Percentiles rank a stretch among this genome's conserved stretches.
Evolutionary conservation across 768 basidiomycete genomes (phyloP).

Genomic region (Rhodotorula sphaerocarpa): DNA sequence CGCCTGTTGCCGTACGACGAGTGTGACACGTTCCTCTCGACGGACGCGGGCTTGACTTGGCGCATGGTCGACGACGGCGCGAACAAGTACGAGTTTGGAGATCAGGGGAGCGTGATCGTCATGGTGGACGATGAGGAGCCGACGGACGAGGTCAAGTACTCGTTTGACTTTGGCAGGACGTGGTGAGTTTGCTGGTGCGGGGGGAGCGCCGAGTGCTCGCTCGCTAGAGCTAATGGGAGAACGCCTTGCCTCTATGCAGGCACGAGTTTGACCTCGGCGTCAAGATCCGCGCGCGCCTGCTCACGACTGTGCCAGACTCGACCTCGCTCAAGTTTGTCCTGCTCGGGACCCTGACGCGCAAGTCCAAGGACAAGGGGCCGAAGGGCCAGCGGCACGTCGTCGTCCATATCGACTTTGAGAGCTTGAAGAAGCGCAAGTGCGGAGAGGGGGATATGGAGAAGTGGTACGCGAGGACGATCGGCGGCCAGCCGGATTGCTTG

Average conservation of each 20-base stretch:
- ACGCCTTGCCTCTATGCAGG: constrained; percentile 51
- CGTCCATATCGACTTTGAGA: constrained; percentile 74
- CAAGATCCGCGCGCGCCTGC: constrained; percentile 59
- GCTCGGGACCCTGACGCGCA: constrained; percentile 63
- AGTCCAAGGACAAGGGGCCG: constrained; percentile 48
- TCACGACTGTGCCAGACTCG: constrained; percentile 88
- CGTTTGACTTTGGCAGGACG: constrained; percentile 66
- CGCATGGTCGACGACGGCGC: constrained; percentile 63
- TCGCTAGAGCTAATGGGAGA: neutral
- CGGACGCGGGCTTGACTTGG: constrained; percentile 83
- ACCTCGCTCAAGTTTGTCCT: constrained; percentile 94
- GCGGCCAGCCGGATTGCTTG: constrained; percentile 58
- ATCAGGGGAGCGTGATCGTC: constrained; percentile 69
- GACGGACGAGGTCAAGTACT: constrained; percentile 64
- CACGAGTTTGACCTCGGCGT: constrained; percentile 60
- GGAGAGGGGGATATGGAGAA: constrained; percentile 63
- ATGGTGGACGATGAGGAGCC: constrained; percentile 75
- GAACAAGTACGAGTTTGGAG: constrained; percentile 94
- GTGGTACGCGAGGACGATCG: constrained; percentile 70
- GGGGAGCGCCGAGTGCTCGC: neutral
- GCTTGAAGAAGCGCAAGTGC: constrained; percentile 63
- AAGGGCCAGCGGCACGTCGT: constrained; percentile 56
- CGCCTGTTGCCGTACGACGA: constrained; percentile 65
- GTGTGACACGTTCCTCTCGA: constrained; percentile 86
- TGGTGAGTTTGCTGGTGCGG: constrained; percentile 54